These are phyloP conservation scores for Boletus bicolor DNA, from an alignment of 768 basidiomycete species.

Conservation along the genomic window DNA sequence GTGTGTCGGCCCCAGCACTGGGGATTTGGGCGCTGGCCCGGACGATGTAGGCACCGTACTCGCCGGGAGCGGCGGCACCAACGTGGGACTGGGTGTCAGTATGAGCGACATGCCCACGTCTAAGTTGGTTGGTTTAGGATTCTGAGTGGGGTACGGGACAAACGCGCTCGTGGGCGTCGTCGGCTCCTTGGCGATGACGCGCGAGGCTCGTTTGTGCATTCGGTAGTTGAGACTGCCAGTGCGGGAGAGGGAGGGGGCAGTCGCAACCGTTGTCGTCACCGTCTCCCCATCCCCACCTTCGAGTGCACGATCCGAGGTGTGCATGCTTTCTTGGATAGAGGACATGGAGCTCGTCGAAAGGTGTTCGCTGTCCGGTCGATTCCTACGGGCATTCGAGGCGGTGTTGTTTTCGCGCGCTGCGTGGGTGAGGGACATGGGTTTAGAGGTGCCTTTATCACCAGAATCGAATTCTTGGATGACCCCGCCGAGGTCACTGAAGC, in stretches of 20 bases:
- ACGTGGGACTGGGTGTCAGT: constrained; percentile 11
- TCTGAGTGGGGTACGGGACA: not conserved
- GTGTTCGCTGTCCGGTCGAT: constrained; percentile 30
- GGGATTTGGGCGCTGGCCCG: not conserved
- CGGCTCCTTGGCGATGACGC: not conserved
- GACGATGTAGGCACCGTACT: not conserved
- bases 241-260: constrained; percentile 10
- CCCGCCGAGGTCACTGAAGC: constrained; percentile 32
- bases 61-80: not conserved
- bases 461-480: constrained; percentile 15
- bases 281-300: not conserved
- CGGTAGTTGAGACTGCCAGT: constrained; percentile 14
- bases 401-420: constrained; percentile 16
- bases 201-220: constrained; percentile 16
- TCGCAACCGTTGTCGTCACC: not conserved
- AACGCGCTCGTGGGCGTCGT: not conserved
- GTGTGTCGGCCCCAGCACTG: not conserved
- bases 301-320: not conserved
- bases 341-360: constrained; percentile 47
- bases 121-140: not conserved
- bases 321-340: constrained; percentile 35
- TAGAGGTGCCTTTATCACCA: not conserved
- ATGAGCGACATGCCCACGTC: constrained; percentile 13
- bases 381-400: constrained; percentile 22
- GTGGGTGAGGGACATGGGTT: not conserved